Conservation (phyloP, 495 filamentous ascomycete genomes). For the Lasiosphaeria hispida region DNA sequence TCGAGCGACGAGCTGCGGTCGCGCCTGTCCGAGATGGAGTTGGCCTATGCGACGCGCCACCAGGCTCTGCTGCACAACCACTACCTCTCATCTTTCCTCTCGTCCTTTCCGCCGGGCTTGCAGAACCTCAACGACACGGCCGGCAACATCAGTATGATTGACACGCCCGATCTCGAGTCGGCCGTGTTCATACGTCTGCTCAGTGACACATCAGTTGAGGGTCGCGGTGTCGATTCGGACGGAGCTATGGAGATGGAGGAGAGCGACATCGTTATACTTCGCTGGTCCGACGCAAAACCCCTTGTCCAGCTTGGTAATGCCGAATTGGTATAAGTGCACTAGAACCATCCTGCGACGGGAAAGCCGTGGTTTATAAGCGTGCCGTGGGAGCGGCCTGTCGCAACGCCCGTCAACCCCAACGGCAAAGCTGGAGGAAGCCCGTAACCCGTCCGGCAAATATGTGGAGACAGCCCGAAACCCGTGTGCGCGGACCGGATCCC, state of each 20-base stretch:
- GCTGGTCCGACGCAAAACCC: constrained; percentile 78
- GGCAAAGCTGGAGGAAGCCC: too few species aligned
- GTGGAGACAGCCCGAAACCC: too few species aligned
- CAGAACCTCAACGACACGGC: constrained; percentile 85
- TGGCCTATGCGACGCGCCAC: constrained; percentile 75
- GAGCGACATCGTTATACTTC: constrained; percentile 82
- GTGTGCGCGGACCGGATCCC: too few species aligned
- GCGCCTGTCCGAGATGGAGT: constrained; percentile 69
- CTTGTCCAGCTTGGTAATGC: constrained; percentile 71
- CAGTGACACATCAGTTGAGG: constrained; percentile 53
- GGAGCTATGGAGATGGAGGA: constrained; percentile 60
- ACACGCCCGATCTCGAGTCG: constrained; percentile 73
- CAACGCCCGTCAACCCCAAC: too few species aligned
- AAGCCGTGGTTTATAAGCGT: too few species aligned
- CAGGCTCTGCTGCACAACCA: constrained; percentile 77
- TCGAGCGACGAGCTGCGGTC: constrained; percentile 43
- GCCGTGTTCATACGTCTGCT: constrained; percentile 84
- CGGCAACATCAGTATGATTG: constrained; percentile 88
- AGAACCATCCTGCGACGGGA: background rate
- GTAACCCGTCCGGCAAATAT: too few species aligned
- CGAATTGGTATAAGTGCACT: constrained; percentile 67
- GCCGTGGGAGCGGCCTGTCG: too few species aligned
- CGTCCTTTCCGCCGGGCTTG: constrained; percentile 70
- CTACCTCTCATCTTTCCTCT: constrained; percentile 77
- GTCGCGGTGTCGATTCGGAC: constrained; percentile 58